phyloP scores from a whole-genome alignment of 1,139 yeast genomes.

The Debaryomyces singareniensis region DNA sequence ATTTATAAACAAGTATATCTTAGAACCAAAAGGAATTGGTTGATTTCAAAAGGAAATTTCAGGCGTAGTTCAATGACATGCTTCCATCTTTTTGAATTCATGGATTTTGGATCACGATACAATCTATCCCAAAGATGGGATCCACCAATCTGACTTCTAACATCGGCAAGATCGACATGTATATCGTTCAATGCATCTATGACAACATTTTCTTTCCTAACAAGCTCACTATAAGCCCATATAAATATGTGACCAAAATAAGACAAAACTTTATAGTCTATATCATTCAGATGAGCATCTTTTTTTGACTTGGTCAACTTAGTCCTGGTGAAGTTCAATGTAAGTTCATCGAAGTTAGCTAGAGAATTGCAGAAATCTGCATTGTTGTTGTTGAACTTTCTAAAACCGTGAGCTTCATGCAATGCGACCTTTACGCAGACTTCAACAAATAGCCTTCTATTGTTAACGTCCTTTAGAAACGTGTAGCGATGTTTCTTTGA shows the following conservation, averaged over 20 bases:
- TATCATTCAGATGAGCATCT: slow-evolving; percentile 28
- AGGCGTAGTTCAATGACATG: slow-evolving; percentile 37
- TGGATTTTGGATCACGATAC: slow-evolving; percentile 25
- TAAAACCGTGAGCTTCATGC: slow-evolving; percentile 34
- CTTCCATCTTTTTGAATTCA: slow-evolving; percentile 42
- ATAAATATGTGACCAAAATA: slow-evolving; percentile 37
- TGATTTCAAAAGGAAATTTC: slow-evolving; percentile 34
- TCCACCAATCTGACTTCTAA: slow-evolving; percentile 33
- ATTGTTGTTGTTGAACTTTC: slow-evolving; percentile 18
- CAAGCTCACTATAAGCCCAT: slow-evolving; percentile 30
- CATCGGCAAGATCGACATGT: slow-evolving; percentile 11
- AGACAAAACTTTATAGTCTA: slow-evolving; percentile 35
- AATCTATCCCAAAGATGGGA: slow-evolving; percentile 40
- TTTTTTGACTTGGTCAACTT: slow-evolving; percentile 31
- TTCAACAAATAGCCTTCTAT: slow-evolving; percentile 20
- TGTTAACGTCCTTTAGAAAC: slow-evolving; percentile 20
- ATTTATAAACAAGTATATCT: slow-evolving; percentile 15
- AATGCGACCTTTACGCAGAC: slow-evolving; percentile 35
- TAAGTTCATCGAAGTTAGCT: slow-evolving; percentile 28
- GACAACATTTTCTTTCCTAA: slow-evolving; percentile 12
- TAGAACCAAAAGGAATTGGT: slow-evolving; percentile 36
- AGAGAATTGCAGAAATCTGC: slow-evolving; percentile 26
- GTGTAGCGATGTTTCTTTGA: slow-evolving; percentile 20
- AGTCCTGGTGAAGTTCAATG: slow-evolving; percentile 29
- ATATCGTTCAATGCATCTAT: slow-evolving; percentile 9